A percentile compares a stretch with the other conserved stretches of the same genome.
phyloP scores from a whole-genome alignment of 2,329 filamentous ascomycete genomes.

The Curvularia sp. region DNA sequence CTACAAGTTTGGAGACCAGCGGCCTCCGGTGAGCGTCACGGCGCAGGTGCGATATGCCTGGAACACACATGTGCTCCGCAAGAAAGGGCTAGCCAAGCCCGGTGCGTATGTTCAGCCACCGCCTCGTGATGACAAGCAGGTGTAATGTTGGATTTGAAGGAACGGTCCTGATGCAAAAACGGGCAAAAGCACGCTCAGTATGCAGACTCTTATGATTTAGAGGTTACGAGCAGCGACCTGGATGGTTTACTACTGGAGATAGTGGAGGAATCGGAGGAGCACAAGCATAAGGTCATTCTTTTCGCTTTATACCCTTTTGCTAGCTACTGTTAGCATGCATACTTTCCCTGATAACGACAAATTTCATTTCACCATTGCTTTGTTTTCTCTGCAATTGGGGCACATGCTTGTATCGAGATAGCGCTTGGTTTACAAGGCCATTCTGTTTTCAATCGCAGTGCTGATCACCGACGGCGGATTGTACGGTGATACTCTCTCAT shows the following conservation, averaged over 20 bases:
- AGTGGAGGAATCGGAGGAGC: background rate
- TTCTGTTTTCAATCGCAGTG: too few species aligned
- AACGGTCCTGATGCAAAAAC: background rate
- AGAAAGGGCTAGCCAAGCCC: conserved; percentile 27
- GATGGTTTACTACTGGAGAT: background rate
- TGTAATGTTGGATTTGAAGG: conserved; percentile 3
- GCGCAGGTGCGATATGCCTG: conserved; percentile 31
- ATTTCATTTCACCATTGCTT: background rate
- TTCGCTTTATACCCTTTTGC: conserved; percentile 15
- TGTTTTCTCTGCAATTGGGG: background rate
- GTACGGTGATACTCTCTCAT: background rate
- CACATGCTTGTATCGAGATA: too few species aligned
- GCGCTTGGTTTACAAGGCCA: too few species aligned
- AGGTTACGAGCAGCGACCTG: background rate
- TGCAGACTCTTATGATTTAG: background rate
- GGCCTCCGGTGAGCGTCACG: conserved; percentile 24
- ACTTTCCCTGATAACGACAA: background rate
- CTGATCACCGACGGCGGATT: background rate
- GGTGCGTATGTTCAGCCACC: conserved; percentile 23
- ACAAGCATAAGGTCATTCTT: background rate
- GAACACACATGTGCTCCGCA: conserved; percentile 30
- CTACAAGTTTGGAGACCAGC: conserved; percentile 48
- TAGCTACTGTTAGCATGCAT: conserved; percentile 3
- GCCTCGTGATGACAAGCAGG: conserved; percentile 30
- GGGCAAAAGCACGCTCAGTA: background rate